Base-by-base conservation (phyloP, 441 rosid genomes). In the Erodium texanum region DNA sequence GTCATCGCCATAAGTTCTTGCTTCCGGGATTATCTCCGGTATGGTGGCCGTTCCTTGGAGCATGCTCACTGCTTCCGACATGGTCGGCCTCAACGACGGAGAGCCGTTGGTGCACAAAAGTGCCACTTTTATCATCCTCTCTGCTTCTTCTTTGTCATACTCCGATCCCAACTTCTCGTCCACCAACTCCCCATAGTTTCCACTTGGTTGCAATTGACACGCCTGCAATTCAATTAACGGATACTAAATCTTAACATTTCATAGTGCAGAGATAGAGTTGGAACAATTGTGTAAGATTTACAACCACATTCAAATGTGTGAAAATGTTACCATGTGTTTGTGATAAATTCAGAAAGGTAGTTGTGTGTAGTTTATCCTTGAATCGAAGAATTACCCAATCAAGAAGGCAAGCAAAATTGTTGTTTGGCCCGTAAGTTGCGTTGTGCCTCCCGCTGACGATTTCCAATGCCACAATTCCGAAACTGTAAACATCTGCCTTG, bases 401-500 rank as follows among this genome's bases (percentile, higher is more conserved):
- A 65, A 87, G 73, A 67, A 86, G 84, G 52, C 93, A 87, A 23
- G 79, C 65, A 20, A 72, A 75, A 50, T 82, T 82, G 15, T 71
- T 73, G 20, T 76, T 78, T 16, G 88, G 88, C 71, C 77, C 74
- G 73, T 73, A 83, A 69, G 74, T 78, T 41, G 70, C 80, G 74
- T 82, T 85, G 76, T 70, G 80, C 72, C 81, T 75, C 67, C 88
- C 93, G 58, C 80, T 82, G 10, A 87, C 85, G 2, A 87, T 79
- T 77, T 87, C 93, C 74, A 85, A 69, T 12, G 76, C 80, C 65
- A 87, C 80, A 36, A 87, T 77, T 15, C 93, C 93, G 19, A 79
- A 86, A 65, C 93, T 87, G 66, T 87, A 87, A 14, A 87, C 89
- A 79, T 87, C 90, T 58, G 84, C 93, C 77, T 86, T 87, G 78